phyloP scores from a whole-genome alignment of 306 rosid genomes.

The Lablab purpureus region DNA sequence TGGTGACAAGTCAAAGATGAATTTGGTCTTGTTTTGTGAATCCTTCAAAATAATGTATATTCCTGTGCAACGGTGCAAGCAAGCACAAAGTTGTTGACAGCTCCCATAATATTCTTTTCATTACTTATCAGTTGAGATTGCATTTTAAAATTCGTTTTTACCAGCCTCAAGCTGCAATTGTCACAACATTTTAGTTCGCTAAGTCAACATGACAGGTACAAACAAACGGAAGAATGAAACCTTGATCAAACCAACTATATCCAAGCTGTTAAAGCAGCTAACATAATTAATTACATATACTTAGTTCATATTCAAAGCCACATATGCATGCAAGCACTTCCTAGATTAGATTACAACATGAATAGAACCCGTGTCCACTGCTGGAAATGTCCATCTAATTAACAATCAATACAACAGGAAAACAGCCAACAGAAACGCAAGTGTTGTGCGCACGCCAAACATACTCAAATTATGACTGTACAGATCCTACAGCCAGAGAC shows the following conservation, averaged over 20 bases:
- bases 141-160: neutral
- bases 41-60: conserved; percentile 31
- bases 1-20: conserved; percentile 29
- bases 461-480: conserved; percentile 56
- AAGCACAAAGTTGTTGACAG: conserved; percentile 37
- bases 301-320: conserved; percentile 49
- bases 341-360: conserved; percentile 59
- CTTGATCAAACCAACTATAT: conserved; percentile 39
- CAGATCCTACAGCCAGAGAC: conserved; percentile 57
- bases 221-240: conserved; percentile 36
- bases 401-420: conserved; percentile 50
- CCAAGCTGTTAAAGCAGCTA: conserved; percentile 52
- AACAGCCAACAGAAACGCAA: conserved; percentile 44
- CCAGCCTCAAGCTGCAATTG: neutral
- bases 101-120: conserved; percentile 23
- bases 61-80: conserved; percentile 30
- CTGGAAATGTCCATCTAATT: conserved; percentile 38
- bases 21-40: conserved; percentile 20
- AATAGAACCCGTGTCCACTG: conserved; percentile 46
- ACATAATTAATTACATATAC: conserved; percentile 54
- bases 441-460: conserved; percentile 48
- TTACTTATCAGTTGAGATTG: conserved; percentile 6
- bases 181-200: conserved; percentile 4
- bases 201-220: conserved; percentile 32
- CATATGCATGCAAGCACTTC: conserved; percentile 41